Evolutionary conservation across 495 filamentous ascomycete species (phyloP), one percentile per base, ranked within the genome.

Genomic region (Saxophila tyrrhenica): DNA sequence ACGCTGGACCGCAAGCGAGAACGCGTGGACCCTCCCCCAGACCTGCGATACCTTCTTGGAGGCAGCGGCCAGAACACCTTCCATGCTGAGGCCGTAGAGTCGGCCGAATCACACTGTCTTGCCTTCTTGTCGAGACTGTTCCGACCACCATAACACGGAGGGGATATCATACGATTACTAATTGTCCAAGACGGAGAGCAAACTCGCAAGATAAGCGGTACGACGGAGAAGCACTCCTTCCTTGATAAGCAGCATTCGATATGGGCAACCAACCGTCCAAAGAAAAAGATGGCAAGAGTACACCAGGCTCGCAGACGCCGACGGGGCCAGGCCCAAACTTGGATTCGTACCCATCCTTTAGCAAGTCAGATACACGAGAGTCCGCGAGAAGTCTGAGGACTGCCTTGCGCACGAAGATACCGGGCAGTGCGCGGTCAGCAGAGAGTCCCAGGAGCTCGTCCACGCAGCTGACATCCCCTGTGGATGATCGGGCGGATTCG

Each of bases 191-290:
- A 35, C 7, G 5, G 13, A 5, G 13, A 35, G 29, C 29, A 35
- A 13, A 5, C 29, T 35, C n/a, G 44, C 32, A 44, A 47, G 13
- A 23, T 13, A 29, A 50, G 25, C 50, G 52, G 11, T 7, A 47
- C 25, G 29, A n/a, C n/a, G n/a, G n/a, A n/a, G n/a, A n/a, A n/a
- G n/a, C n/a, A n/a, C n/a, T n/a, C n/a, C n/a, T n/a, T 15, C 23
- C 1, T 24, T 39, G 21, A 29, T 25, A 1, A 21, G 35, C 3
- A 52, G 25, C 22, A 49, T 10, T 65, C 60, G 73, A 56, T 49
- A 97, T 97, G 91, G 91, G 91, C 71, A 94, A 96, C 74, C 82
- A 88, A 75, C 77, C 81, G 68, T 97, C 91, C 66, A 95, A 92
- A 73, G 77, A 79, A 65, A 95, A 92, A 73, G 77, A 79, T 62